phyloP scores from a whole-genome alignment of 2,329 filamentous ascomycete genomes.

The Trichoderma simmonsii region DNA sequence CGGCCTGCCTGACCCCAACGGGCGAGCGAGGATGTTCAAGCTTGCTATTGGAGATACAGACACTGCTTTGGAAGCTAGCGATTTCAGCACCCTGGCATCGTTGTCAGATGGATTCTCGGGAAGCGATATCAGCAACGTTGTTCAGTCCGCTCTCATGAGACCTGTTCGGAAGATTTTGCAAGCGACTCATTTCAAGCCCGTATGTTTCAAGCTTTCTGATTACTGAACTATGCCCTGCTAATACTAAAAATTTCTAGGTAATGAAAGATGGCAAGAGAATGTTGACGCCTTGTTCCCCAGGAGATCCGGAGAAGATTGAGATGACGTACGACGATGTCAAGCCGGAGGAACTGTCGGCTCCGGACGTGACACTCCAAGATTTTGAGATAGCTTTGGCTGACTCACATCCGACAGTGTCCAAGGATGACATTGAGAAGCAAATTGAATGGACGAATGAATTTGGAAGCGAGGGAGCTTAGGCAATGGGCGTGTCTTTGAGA shows the following conservation, averaged over 20 bases:
- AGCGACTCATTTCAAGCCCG: slow-evolving; percentile 95
- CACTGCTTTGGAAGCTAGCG: slow-evolving; percentile 72
- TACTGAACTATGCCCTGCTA: background rate
- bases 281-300: slow-evolving; percentile 89
- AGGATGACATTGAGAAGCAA: slow-evolving; percentile 78
- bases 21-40: slow-evolving; percentile 92
- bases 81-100: slow-evolving; percentile 76
- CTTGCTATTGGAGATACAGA: slow-evolving; percentile 90
- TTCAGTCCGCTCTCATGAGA: slow-evolving; percentile 96
- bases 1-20: slow-evolving; percentile 80
- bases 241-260: slow-evolving; percentile 50
- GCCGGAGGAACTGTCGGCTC: slow-evolving; percentile 80
- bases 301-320: slow-evolving; percentile 78
- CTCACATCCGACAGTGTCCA: slow-evolving; percentile 84
- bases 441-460: slow-evolving; percentile 95
- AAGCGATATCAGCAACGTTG: slow-evolving; percentile 91
- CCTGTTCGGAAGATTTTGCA: slow-evolving; percentile 95
- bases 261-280: slow-evolving; percentile 64
- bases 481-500: slow-evolving; percentile 19
- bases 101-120: slow-evolving; percentile 93
- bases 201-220: slow-evolving; percentile 38
- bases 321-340: slow-evolving; percentile 92
- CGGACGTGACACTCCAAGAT: slow-evolving; percentile 82
- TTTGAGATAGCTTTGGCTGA: slow-evolving; percentile 89
- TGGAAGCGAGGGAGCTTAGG: slow-evolving; percentile 74